phyloP scores from a whole-genome alignment of 116 monocot species.

The Thalassia testudinum region DNA sequence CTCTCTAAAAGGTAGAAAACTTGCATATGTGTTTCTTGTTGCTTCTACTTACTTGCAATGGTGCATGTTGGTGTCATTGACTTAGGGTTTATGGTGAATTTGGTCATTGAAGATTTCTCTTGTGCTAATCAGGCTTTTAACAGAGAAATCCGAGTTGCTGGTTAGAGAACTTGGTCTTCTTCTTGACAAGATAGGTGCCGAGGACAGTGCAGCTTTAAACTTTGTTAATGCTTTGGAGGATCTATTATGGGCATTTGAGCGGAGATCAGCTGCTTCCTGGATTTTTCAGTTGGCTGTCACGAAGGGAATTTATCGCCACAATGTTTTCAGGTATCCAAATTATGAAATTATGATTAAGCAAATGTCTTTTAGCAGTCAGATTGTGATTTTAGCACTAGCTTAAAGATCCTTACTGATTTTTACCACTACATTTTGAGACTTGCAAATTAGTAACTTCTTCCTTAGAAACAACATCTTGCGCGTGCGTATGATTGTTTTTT shows the following conservation, averaged over 20 bases:
- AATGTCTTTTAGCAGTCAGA: neutral
- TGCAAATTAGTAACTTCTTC: too few relatives aligned
- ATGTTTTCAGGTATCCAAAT: slow-evolving; percentile 61
- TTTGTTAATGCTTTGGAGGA: slow-evolving; percentile 94
- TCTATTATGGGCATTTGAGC: slow-evolving; percentile 95
- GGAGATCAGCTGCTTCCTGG: slow-evolving; percentile 80
- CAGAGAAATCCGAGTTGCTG: slow-evolving; percentile 42
- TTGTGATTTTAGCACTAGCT: too few relatives aligned
- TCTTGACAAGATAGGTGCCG: slow-evolving; percentile 40
- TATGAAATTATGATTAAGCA: neutral
- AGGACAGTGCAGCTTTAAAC: slow-evolving; percentile 86
- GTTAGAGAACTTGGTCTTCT: slow-evolving; percentile 47
- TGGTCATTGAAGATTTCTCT: neutral
- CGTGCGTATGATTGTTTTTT: too few relatives aligned
- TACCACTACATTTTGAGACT: too few relatives aligned
- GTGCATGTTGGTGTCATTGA: neutral
- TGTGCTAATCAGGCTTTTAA: slow-evolving; percentile 49
- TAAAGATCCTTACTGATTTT: too few relatives aligned
- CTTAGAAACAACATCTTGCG: too few relatives aligned
- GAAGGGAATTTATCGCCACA: slow-evolving; percentile 60
- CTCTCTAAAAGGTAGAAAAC: neutral
- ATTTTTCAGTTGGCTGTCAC: slow-evolving; percentile 85
- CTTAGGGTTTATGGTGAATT: too few relatives aligned
- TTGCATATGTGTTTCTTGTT: neutral
- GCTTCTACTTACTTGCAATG: neutral